A percentile compares a stretch with the other conserved stretches of the same genome.
phyloP scores from a whole-genome alignment of 176 grass and related monocot genomes.

The Oropetium thomaeum region DNA sequence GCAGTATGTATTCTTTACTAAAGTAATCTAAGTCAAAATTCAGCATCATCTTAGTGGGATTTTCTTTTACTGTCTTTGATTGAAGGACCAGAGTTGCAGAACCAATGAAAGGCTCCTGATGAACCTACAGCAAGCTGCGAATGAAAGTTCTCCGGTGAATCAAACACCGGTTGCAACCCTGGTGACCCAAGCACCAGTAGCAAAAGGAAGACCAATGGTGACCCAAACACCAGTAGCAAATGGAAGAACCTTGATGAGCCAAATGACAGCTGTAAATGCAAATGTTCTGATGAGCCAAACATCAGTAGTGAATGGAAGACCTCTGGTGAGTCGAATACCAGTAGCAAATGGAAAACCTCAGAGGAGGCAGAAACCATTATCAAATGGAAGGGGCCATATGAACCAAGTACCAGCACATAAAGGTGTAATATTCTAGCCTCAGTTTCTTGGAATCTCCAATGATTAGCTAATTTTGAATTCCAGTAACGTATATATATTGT shows the following conservation, averaged over 20 bases:
- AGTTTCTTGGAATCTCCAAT: constrained; percentile 5
- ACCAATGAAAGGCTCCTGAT: constrained; percentile 9
- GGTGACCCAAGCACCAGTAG: constrained; percentile 28
- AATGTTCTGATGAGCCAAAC: constrained; percentile 29
- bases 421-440: constrained; percentile 54
- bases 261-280: constrained; percentile 17
- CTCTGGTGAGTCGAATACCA: constrained; percentile 20
- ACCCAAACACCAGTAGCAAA: constrained; percentile 15
- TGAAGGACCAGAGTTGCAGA: constrained; percentile 35
- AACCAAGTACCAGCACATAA: constrained; percentile 27
- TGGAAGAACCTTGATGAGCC: constrained; percentile 36
- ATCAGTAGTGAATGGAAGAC: constrained; percentile 5
- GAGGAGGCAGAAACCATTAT: constrained; percentile 10
- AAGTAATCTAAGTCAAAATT: constrained; percentile 1
- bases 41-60: constrained; percentile 17
- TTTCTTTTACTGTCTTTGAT: not conserved
- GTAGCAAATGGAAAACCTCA: not conserved
- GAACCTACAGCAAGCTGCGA: constrained; percentile 4
- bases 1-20: constrained; percentile 43
- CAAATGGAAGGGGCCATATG: constrained; percentile 14
- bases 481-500: not conserved
- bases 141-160: constrained; percentile 28
- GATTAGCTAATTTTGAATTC: constrained; percentile 14
- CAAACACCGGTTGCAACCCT: constrained; percentile 19
- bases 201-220: constrained; percentile 21